Evolutionary conservation across 441 rosid genomes (phyloP).

Genomic region (Eutrema salsugineum): DNA sequence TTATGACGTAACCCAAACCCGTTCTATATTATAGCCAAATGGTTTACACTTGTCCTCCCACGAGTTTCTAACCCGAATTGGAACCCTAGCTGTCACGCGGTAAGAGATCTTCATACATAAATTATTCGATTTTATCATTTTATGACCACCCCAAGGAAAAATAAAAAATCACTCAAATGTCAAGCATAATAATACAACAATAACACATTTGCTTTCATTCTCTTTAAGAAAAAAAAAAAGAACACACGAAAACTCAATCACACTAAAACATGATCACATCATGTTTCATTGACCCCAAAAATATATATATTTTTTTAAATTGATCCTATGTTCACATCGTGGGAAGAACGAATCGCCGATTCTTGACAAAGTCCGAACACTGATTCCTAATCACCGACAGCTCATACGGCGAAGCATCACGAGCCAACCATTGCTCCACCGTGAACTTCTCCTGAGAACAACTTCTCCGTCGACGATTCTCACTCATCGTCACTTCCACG

Average conservation of each 20-base stretch:
- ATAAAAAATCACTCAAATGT: background rate
- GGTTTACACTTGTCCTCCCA: too few relatives aligned
- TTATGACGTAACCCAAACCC: background rate
- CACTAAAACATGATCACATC: slow-evolving; percentile 5
- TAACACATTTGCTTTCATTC: background rate
- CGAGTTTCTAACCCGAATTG: too few relatives aligned
- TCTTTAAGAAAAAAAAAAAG: background rate
- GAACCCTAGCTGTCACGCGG: too few relatives aligned
- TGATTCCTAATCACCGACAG: slow-evolving; percentile 45
- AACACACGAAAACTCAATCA: background rate
- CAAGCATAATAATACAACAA: background rate
- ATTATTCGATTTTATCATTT: too few relatives aligned
- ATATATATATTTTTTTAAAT: background rate
- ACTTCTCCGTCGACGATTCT: slow-evolving; percentile 31
- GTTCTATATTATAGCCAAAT: background rate
- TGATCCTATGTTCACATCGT: background rate
- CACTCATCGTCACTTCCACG: slow-evolving; percentile 67
- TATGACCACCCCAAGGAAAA: too few relatives aligned
- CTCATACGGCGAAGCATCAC: slow-evolving; percentile 52
- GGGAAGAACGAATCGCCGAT: slow-evolving; percentile 6
- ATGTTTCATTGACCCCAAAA: background rate
- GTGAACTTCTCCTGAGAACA: slow-evolving; percentile 56
- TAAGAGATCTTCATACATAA: too few relatives aligned
- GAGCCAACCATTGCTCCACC: slow-evolving; percentile 81
- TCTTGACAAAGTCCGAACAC: slow-evolving; percentile 35